phyloP scores from a whole-genome alignment of 495 filamentous ascomycete species.

The Trichoderma gamsii region DNA sequence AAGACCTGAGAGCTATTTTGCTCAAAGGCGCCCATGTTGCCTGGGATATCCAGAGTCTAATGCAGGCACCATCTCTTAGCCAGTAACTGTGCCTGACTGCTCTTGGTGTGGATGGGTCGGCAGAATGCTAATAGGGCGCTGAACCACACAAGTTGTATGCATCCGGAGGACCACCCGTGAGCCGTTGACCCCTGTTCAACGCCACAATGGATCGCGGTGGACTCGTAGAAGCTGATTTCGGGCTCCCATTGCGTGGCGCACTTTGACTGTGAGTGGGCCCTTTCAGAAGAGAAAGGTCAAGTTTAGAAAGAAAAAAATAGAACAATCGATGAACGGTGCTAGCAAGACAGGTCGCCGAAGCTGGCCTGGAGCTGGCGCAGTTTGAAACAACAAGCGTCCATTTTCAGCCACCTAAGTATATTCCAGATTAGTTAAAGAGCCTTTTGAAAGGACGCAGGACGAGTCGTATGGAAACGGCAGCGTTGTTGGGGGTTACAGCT shows the following conservation, averaged over 20 bases:
- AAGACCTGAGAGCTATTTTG: background rate
- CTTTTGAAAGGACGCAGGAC: background rate
- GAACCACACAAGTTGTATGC: background rate
- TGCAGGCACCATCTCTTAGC: conserved; percentile 11
- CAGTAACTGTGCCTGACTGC: background rate
- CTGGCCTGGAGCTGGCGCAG: background rate
- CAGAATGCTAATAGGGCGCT: background rate
- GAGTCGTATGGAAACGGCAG: background rate
- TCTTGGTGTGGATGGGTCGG: background rate
- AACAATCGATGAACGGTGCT: background rate
- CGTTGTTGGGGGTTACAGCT: background rate
- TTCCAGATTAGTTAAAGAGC: background rate
- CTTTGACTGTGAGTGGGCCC: background rate
- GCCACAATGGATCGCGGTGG: background rate
- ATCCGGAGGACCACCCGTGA: background rate
- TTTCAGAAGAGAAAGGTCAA: background rate
- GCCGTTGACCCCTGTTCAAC: background rate
- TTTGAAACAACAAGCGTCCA: background rate
- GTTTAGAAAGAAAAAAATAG: background rate
- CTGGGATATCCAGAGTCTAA: background rate
- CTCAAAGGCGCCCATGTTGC: background rate
- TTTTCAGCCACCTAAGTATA: background rate
- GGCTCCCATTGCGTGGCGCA: background rate
- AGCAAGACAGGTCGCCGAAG: background rate
- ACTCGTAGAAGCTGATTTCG: background rate